Conservation (phyloP, 1,284 basidiomycete species). For the Pterula multifida region DNA sequence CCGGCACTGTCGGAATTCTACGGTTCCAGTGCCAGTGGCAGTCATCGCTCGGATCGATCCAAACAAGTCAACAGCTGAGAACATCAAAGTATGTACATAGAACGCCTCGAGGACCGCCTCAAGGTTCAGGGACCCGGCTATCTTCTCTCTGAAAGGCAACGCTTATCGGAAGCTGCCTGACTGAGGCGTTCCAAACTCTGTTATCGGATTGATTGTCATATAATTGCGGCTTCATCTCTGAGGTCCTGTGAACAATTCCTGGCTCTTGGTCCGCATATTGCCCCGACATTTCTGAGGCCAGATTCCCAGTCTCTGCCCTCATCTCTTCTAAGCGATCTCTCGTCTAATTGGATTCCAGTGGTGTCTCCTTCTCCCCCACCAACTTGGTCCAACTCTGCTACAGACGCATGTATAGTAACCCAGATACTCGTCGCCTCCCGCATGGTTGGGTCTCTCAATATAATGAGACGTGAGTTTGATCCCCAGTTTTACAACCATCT, state of each 20-base stretch:
- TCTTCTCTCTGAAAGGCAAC: background rate
- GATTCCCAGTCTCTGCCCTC: slow-evolving; percentile 1
- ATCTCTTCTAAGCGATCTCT: slow-evolving; percentile 1
- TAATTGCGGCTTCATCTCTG: background rate
- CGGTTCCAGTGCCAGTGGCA: no score
- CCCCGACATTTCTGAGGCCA: background rate
- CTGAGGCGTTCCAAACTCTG: background rate
- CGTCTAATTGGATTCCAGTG: background rate
- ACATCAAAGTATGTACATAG: no score
- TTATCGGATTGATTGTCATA: background rate
- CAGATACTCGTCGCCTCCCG: slow-evolving; percentile 51
- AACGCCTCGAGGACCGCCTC: background rate
- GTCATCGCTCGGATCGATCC: no score
- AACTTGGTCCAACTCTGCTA: slow-evolving; percentile 34
- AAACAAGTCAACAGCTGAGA: no score
- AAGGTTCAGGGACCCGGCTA: background rate
- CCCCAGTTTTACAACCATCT: slow-evolving; percentile 12
- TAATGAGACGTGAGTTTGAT: slow-evolving; percentile 46
- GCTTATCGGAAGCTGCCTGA: background rate
- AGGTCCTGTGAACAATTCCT: background rate
- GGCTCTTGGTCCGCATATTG: background rate
- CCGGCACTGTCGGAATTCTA: no score
- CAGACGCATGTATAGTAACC: slow-evolving; percentile 32
- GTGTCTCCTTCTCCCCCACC: slow-evolving; percentile 6
- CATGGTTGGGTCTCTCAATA: slow-evolving; percentile 61